Evolutionary conservation across 1,284 basidiomycete genomes (phyloP), one percentile per base, ranked within the genome.

Genomic region (Microbotryomycetes sp.): DNA sequence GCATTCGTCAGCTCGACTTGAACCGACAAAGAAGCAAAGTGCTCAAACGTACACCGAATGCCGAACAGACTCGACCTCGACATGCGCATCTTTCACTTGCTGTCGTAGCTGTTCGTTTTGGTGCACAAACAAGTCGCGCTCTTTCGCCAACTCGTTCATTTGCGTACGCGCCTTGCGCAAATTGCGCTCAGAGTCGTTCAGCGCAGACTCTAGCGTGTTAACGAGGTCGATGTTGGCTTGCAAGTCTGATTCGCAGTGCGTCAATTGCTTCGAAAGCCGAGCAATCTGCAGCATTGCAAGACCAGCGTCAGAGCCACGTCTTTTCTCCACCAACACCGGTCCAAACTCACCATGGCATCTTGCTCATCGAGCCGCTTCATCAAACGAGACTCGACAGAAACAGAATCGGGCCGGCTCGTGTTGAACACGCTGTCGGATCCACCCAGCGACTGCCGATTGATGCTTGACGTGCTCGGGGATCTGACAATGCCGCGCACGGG

Each of bases 221-320:
- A 92, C 89, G 59, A 93, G 82, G 74, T 94, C 89, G 81, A 91
- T 91, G 73, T 93, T 91, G 54, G 88, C 86, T 71, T 91, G 88
- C 61, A 94, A 79, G 75, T 94, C 91, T 64, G 81, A 84, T 76
- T 94, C 90, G 73, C 90, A 92, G 74, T 93, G 90, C 30, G 84
- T 84, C 57, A 96, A 76, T 76, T 92, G 90, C 76, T 92, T 91
- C 76, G 91, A 90, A 59, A 96, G 81, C 31, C 87, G 91, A 77
- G 89, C 88, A 78, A 94, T 91, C 87, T 66, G 57, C 4, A 1
- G 3, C 5, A 7, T 4, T 1, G 48, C 35, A 3, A 27, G 11
- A n/a, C n/a, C n/a, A n/a, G n/a, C n/a, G n/a, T n/a, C n/a, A n/a
- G n/a, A n/a, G n/a, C n/a, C n/a, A n/a, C n/a, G n/a, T n/a, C n/a